A percentile compares a stretch with the other conserved stretches of the same genome.
Conservation (phyloP, 2,329 filamentous ascomycete genomes). For the Calonectria hawksworthii region DNA sequence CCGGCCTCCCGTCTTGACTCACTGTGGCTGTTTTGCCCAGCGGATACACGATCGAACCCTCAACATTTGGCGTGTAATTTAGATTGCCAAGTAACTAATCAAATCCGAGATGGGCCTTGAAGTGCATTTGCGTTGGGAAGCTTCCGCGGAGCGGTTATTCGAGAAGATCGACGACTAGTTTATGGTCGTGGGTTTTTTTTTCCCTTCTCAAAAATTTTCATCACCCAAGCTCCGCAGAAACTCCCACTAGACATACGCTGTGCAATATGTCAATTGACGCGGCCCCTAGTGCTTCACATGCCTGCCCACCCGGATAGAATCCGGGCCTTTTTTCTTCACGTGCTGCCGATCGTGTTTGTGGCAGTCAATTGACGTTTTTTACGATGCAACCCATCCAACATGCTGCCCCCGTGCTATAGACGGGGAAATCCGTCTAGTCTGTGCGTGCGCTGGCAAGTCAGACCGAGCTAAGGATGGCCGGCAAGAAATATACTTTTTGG, state of each 20-base stretch:
- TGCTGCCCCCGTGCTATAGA: too few relatives aligned
- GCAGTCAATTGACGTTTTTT: neutral
- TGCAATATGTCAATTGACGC: neutral
- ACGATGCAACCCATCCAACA: neutral
- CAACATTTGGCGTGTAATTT: neutral
- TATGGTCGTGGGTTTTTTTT: too few relatives aligned
- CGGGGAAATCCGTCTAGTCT: neutral
- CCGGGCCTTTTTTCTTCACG: neutral
- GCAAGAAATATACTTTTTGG: neutral
- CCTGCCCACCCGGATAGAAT: neutral
- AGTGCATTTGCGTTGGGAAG: neutral
- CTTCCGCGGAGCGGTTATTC: neutral
- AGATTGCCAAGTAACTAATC: neutral
- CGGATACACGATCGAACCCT: neutral
- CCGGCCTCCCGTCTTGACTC: conserved; percentile 1
- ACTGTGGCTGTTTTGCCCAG: neutral
- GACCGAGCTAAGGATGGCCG: neutral
- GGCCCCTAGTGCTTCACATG: neutral
- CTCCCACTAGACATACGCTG: neutral
- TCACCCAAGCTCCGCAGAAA: too few relatives aligned
- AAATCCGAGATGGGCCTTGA: neutral
- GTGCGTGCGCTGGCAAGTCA: neutral
- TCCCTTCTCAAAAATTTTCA: too few relatives aligned
- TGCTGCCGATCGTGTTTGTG: neutral
- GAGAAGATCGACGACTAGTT: too few relatives aligned